Percentiles rank a stretch among this genome's conserved stretches.
phyloP scores from a whole-genome alignment of 225 moss, liverwort and hornwort species.

The Takakia lepidozioides region DNA sequence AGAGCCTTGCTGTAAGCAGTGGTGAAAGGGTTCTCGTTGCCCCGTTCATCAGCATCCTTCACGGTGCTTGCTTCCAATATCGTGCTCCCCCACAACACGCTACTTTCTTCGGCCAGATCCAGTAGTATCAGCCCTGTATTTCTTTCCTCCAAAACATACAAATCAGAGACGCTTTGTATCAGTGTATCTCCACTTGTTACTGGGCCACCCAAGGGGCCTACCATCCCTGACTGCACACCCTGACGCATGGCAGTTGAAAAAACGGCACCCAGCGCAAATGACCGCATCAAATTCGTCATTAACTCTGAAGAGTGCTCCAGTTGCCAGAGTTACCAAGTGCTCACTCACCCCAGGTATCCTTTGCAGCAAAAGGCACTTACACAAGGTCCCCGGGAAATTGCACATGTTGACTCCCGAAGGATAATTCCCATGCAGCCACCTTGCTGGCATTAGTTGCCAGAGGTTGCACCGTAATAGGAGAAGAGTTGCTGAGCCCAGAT shows the following conservation, averaged over 20 bases:
- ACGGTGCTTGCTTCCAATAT: conserved; percentile 24
- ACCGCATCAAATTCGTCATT: conserved; percentile 23
- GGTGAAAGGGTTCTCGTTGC: conserved; percentile 28
- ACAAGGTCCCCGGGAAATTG: too few species aligned
- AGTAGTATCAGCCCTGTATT: conserved; percentile 15
- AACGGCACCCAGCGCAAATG: conserved; percentile 3
- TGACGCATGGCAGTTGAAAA: conserved; percentile 12
- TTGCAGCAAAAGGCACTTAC: conserved; percentile 19
- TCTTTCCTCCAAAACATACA: neutral
- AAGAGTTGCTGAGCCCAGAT: conserved; percentile 17
- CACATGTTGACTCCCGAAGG: too few species aligned
- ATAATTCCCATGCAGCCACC: too few species aligned
- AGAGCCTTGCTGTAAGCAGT: conserved; percentile 7
- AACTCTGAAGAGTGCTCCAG: conserved; percentile 14
- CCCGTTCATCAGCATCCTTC: conserved; percentile 24
- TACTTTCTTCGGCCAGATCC: conserved; percentile 18
- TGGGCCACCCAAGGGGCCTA: conserved; percentile 12
- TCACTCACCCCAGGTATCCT: conserved; percentile 21
- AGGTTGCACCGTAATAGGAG: conserved; percentile 21
- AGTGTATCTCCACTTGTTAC: too few species aligned
- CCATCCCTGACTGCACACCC: neutral
- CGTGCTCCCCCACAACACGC: conserved; percentile 19
- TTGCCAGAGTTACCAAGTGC: conserved; percentile 23
- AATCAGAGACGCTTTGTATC: too few species aligned
- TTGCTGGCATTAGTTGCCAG: conserved; percentile 7